Evolutionary conservation across 2,329 filamentous ascomycete genomes (phyloP), one percentile per base, ranked within the genome.

Genomic region (Aureobasidium sp.): DNA sequence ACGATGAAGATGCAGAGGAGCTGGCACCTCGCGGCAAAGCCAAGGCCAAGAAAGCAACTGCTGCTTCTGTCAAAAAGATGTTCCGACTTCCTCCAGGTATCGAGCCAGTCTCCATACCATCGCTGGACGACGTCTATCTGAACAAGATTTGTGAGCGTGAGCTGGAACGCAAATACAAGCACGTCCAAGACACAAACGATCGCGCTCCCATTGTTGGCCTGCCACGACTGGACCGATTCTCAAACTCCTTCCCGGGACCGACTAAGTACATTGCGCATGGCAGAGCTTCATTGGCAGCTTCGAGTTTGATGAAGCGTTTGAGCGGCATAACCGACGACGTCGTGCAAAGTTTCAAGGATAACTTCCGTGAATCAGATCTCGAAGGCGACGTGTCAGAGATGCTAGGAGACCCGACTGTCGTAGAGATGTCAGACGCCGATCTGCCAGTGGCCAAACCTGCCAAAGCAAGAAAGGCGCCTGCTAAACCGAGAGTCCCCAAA

Each of bases 191-290:
- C 61, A 82, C 83, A 30, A 82, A 82, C 16, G 81, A 84, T 58
- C 81, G 85, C 41, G 82, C 89, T 64, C 84, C 87, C 61, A 82
- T 91, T 50, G 80, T 82, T n/a, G 64, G 63, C 3, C 79, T 82
- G 63, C 85, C 90, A 1, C 82, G 84, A 64, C 74, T 90, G 65
- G 81, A 83, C 63, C 79, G 82, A 11, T 84, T 88, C 67, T 84
- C 88, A 2, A 73, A 76, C 25, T 75, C 84, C 8, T 89, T 96
- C 68, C 74, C 88, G 6, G 81, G 85, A 10, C 83, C 82, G 14
- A 86, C 84, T 0, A 82, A 80, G 50, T 76, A 79, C 29, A 74
- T 97, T n/a, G 77, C 79, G 58, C 92, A 96, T 72, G 86, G 92
- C 1, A 75, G 77, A 42, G 78, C 81, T 59, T 91, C 91, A 0